Percentiles rank a stretch among this genome's conserved stretches.
Evolutionary conservation across 495 filamentous ascomycete species (phyloP).

Genomic region (Hyaloscypha finlandica): DNA sequence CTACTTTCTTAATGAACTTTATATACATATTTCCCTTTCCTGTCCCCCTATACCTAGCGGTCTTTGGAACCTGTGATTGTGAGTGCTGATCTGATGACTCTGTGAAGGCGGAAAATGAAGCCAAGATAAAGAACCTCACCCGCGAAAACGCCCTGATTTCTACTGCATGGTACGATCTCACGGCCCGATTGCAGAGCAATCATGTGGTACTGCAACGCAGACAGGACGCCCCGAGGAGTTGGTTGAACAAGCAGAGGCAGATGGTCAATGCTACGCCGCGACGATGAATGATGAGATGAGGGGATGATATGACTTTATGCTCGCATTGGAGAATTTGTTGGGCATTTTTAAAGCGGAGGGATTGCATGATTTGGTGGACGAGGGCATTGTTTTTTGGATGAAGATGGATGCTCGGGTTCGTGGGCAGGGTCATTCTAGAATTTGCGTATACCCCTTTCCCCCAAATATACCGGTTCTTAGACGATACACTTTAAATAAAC

Average conservation of each 20-base stretch:
- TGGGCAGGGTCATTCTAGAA: not conserved
- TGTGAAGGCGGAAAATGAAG: slow-evolving; percentile 56
- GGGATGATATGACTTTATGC: not conserved
- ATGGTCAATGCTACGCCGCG: slow-evolving; percentile 54
- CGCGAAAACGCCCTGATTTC: slow-evolving; percentile 84
- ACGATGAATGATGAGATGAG: slow-evolving; percentile 16
- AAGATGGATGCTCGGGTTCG: slow-evolving; percentile 4
- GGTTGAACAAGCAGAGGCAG: slow-evolving; percentile 86
- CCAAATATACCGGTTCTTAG: no score
- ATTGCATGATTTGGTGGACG: slow-evolving; percentile 3
- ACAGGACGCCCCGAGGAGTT: slow-evolving; percentile 79
- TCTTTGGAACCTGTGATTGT: not conserved
- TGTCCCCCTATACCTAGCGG: not conserved
- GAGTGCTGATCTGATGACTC: slow-evolving; percentile 16
- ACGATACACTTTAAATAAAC: no score
- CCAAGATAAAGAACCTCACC: slow-evolving; percentile 66
- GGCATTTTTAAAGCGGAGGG: slow-evolving; percentile 2
- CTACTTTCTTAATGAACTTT: not conserved
- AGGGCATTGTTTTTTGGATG: slow-evolving; percentile 9
- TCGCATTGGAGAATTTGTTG: slow-evolving; percentile 20
- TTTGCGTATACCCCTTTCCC: slow-evolving; percentile 24
- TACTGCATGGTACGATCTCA: slow-evolving; percentile 90
- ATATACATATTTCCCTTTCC: not conserved
- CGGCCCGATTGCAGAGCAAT: slow-evolving; percentile 83
- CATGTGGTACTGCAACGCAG: slow-evolving; percentile 75